phyloP scores from a whole-genome alignment of 192 early-diverging fungal genomes.

The Coemansia asiatica region DNA sequence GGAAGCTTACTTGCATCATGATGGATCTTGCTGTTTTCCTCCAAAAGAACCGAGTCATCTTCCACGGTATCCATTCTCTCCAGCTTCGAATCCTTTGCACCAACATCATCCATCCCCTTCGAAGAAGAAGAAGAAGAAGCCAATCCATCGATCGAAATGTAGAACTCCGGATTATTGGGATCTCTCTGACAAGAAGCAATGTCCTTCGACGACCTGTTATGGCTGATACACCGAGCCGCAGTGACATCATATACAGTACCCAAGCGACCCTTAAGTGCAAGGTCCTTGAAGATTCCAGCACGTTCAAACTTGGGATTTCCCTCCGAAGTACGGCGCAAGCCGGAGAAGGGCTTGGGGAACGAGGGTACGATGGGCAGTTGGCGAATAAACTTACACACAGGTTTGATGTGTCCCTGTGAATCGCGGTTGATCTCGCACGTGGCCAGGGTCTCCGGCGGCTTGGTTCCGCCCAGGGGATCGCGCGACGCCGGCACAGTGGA shows the following conservation, averaged over 20 bases:
- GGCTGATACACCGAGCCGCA: conserved; percentile 38
- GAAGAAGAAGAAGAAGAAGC: no score
- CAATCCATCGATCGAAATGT: conserved; percentile 38
- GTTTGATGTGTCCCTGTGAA: conserved; percentile 28
- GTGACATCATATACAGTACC: conserved; percentile 35
- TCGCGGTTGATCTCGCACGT: conserved; percentile 50
- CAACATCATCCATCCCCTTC: not conserved
- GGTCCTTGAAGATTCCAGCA: conserved; percentile 40
- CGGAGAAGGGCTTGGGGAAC: conserved; percentile 37
- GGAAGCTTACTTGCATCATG: conserved; percentile 29
- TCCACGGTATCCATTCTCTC: conserved; percentile 7
- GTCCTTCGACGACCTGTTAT: conserved; percentile 24
- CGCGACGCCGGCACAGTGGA: conserved; percentile 4
- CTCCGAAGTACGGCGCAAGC: conserved; percentile 30
- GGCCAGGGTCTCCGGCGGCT: conserved; percentile 43
- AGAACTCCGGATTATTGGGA: conserved; percentile 48
- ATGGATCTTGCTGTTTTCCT: conserved; percentile 24
- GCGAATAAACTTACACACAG: conserved; percentile 44
- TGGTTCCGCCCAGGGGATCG: conserved; percentile 31
- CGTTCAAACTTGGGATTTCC: conserved; percentile 40
- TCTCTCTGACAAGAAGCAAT: conserved; percentile 47
- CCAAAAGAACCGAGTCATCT: conserved; percentile 12
- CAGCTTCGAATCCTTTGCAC: conserved; percentile 2
- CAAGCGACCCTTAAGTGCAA: conserved; percentile 30
- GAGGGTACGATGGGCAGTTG: conserved; percentile 50